These are phyloP conservation scores for Staphylotrichum longicolle DNA, from an alignment of 495 filamentous ascomycete species.

Conservation along the genomic window DNA sequence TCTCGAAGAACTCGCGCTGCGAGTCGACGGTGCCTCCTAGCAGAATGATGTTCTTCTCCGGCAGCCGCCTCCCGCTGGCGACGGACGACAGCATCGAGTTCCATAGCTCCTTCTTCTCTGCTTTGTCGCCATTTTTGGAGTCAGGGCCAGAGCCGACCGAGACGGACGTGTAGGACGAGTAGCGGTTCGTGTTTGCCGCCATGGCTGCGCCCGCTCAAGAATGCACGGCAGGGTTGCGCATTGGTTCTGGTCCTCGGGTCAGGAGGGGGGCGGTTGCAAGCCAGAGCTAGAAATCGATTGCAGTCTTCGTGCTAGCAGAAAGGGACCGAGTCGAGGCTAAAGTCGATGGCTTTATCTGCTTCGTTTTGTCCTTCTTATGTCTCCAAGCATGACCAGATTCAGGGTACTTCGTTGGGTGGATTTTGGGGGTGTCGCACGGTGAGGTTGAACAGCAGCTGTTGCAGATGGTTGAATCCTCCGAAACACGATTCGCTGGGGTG, in stretches of 20 bases:
- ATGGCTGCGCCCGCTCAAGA: constrained; percentile 35
- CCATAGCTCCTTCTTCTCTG: constrained; percentile 84
- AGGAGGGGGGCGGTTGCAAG: not conserved
- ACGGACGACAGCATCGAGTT: constrained; percentile 87
- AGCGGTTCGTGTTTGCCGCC: constrained; percentile 57
- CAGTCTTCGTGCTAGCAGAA: too few relatives aligned
- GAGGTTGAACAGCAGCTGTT: too few relatives aligned
- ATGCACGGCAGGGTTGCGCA: constrained; percentile 11
- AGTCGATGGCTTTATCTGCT: not conserved
- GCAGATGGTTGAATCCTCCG: not conserved
- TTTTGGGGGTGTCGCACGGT: too few relatives aligned
- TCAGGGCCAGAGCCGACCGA: constrained; percentile 38
- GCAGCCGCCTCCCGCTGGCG: constrained; percentile 83
- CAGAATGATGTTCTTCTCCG: constrained; percentile 87
- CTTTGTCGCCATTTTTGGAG: constrained; percentile 63
- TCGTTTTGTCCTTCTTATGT: not conserved
- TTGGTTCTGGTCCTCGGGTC: constrained; percentile 13
- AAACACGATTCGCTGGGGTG: constrained; percentile 16
- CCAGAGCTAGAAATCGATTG: too few relatives aligned
- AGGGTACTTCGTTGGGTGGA: not conserved
- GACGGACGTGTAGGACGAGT: constrained; percentile 52
- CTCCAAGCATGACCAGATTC: not conserved
- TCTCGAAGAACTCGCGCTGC: constrained; percentile 86
- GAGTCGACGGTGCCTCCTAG: constrained; percentile 86
- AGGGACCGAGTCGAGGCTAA: not conserved